These are phyloP conservation scores for Lachnellula willkommii DNA, from an alignment of 2,329 filamentous ascomycete genomes.

Conservation along the genomic window DNA sequence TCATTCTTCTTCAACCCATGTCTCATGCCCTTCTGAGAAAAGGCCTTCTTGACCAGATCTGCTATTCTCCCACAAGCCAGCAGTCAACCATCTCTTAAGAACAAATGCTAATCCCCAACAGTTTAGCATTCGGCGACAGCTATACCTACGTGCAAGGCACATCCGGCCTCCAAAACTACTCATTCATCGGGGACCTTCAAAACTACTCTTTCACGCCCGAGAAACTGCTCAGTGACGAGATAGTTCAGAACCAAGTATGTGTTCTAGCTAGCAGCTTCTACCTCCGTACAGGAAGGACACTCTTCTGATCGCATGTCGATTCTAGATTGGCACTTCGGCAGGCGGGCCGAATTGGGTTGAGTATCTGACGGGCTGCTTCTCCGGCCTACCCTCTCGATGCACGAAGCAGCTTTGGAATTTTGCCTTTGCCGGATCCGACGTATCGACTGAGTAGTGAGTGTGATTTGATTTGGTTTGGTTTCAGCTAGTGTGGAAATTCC, in stretches of 20 bases:
- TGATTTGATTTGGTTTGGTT: too few relatives aligned
- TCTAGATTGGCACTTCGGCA: conserved; percentile 41
- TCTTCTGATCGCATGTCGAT: not conserved
- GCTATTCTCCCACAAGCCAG: too few relatives aligned
- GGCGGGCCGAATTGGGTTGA: conserved; percentile 53
- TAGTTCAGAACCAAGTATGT: conserved; percentile 44
- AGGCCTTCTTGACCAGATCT: not conserved
- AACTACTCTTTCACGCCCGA: conserved; percentile 41
- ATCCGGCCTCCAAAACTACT: conserved; percentile 44
- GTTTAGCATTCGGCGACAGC: conserved; percentile 45
- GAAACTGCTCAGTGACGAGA: conserved; percentile 41
- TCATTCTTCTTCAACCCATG: not conserved
- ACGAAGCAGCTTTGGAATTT: conserved; percentile 50
- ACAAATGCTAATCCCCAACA: conserved; percentile 8
- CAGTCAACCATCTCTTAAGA: too few relatives aligned
- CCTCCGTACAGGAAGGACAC: too few relatives aligned
- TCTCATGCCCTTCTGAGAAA: too few relatives aligned
- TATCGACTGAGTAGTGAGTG: conserved; percentile 38
- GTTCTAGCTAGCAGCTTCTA: not conserved
- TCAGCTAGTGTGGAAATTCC: too few relatives aligned
- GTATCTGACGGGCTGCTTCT: conserved; percentile 46
- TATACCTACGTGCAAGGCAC: conserved; percentile 51
- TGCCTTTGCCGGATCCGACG: conserved; percentile 49
- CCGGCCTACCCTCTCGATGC: conserved; percentile 41
- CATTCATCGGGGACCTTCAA: conserved; percentile 50